Base-by-base conservation (phyloP, 306 rosid genomes). In the Glycyrrhiza uralensis region DNA sequence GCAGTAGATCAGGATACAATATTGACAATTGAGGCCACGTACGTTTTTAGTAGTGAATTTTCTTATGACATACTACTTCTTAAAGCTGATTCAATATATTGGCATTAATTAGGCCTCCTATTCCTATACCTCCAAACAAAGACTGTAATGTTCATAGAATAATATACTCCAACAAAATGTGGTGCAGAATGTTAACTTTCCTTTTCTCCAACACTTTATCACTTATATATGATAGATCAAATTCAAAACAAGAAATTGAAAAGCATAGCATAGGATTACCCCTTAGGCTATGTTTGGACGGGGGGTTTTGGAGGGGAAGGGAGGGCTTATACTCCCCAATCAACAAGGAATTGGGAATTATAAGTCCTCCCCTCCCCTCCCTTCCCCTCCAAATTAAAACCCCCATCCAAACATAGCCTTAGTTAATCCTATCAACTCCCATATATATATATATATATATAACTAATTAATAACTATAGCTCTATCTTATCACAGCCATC, bases 401-500 rank as follows among this genome's bases (percentile, higher is more conserved):
- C n/a, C n/a, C n/a, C n/a, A n/a, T n/a, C n/a, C n/a, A n/a, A n/a
- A n/a, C n/a, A n/a, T n/a, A n/a, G n/a, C n/a, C n/a, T n/a, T n/a
- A n/a, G n/a, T n/a, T n/a, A n/a, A n/a, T n/a, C n/a, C n/a, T n/a
- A n/a, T n/a, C n/a, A n/a, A n/a, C n/a, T n/a, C n/a, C n/a, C n/a
- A n/a, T n/a, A n/a, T n/a, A n/a, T n/a, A n/a, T n/a, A n/a, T n/a
- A n/a, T n/a, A n/a, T n/a, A n/a, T n/a, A n/a, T n/a, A n/a, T n/a
- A n/a, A 66, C 7, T 28, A 4, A 36, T 46, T 30, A 45, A 15
- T 44, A 7, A 22, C 4, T 62, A 32, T 20, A 49, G 19, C 19
- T 55, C 50, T 1, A 22, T 50, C 17, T 50, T 75, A 60, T 76
- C 80, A 61, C 36, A 72, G 7, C 84, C 84, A 71, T 76, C 89